phyloP scores from a whole-genome alignment of 106 monocot genomes.

The Phalaenopsis aphrodite region DNA sequence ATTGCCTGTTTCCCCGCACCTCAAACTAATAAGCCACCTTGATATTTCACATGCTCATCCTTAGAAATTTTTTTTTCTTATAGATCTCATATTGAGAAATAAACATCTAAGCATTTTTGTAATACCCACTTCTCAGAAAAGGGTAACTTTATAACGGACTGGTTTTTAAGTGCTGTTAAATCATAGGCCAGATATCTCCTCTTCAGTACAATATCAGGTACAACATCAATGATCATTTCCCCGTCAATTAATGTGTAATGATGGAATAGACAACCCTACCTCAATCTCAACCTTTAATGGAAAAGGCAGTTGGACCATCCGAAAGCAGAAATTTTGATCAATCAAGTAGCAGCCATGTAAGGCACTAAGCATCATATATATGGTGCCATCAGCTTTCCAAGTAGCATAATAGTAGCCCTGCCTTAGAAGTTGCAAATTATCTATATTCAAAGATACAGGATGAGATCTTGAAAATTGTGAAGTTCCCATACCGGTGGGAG shows the following conservation, averaged over 20 bases:
- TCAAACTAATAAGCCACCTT: no score
- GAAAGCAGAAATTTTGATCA: constrained; percentile 85
- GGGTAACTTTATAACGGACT: constrained; percentile 70
- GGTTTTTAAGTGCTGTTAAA: constrained; percentile 60
- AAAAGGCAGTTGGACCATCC: constrained; percentile 90
- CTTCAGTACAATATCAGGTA: constrained; percentile 57
- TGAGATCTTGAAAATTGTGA: no score
- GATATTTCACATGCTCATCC: no score
- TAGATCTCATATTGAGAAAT: no score
- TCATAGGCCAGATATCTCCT: constrained; percentile 96
- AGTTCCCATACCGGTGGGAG: no score
- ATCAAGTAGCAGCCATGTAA: constrained; percentile 81
- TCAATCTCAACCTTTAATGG: constrained; percentile 52
- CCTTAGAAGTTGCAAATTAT: constrained; percentile 85
- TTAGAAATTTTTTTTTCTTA: no score
- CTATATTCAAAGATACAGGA: no score
- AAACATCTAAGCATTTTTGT: no score
- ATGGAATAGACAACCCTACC: constrained; percentile 54
- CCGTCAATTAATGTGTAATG: constrained; percentile 85
- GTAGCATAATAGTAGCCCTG: constrained; percentile 96
- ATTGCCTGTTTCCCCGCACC: no score
- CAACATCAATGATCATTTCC: constrained; percentile 92
- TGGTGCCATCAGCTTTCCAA: constrained; percentile 98
- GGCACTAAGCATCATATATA: constrained; percentile 95
- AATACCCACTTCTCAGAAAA: no score